Conservation (phyloP, 2,329 filamentous ascomycete species). For the Sporothrix luriei region DNA sequence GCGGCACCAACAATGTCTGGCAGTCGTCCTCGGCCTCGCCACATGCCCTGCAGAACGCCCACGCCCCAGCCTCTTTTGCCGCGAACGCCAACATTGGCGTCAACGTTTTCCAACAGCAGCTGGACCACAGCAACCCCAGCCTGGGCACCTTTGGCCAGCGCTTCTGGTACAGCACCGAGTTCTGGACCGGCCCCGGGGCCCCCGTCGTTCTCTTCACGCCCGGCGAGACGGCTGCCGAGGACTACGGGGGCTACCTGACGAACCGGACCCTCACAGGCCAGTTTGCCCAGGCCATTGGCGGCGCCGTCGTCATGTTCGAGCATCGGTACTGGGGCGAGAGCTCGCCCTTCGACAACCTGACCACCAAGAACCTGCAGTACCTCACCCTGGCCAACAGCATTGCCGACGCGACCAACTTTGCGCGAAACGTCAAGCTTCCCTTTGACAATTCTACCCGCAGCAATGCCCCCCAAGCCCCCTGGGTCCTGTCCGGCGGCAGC, state of each 20-base stretch:
- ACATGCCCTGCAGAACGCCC: neutral
- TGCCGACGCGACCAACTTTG: conserved; percentile 48
- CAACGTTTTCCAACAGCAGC: conserved; percentile 45
- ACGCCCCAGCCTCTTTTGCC: neutral
- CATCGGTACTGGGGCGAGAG: conserved; percentile 51
- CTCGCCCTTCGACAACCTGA: conserved; percentile 44
- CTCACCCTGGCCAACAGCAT: conserved; percentile 49
- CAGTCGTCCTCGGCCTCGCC: neutral
- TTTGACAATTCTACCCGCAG: conserved; percentile 48
- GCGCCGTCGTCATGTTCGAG: conserved; percentile 48
- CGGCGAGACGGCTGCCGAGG: conserved; percentile 45
- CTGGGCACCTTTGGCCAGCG: conserved; percentile 49
- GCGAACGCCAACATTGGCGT: conserved; percentile 12
- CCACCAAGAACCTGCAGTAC: conserved; percentile 45
- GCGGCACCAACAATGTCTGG: conserved; percentile 31
- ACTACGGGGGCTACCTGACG: conserved; percentile 52
- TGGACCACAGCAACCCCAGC: conserved; percentile 47
- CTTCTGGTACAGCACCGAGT: conserved; percentile 48
- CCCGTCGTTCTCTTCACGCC: conserved; percentile 49
- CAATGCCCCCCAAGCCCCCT: conserved; percentile 54
- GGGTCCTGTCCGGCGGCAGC: conserved; percentile 59
- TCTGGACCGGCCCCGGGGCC: conserved; percentile 47
- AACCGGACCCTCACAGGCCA: conserved; percentile 48
- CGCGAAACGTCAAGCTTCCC: conserved; percentile 50
- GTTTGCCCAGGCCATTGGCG: conserved; percentile 47